phyloP scores from a whole-genome alignment of 768 basidiomycete species.

The Pleurotus salmoneostramineus region DNA sequence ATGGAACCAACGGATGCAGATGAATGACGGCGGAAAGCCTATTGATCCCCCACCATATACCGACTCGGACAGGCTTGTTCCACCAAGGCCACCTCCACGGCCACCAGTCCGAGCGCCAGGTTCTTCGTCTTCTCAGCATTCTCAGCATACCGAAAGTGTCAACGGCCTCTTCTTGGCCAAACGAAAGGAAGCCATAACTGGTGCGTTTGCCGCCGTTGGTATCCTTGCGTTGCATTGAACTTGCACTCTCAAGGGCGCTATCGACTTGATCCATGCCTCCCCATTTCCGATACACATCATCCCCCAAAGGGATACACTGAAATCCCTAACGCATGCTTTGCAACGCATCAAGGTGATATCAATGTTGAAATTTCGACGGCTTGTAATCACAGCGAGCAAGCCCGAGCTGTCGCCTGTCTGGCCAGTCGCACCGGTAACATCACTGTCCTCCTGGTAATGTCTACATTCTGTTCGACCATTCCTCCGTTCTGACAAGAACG shows the following conservation, averaged over 20 bases:
- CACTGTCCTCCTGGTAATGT: constrained; percentile 33
- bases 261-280: constrained; percentile 3
- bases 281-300: neutral
- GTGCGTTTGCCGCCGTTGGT: constrained; percentile 13
- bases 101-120: neutral
- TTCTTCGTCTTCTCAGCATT: neutral
- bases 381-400: constrained; percentile 23
- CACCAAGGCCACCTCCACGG: too few species aligned
- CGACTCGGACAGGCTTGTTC: neutral
- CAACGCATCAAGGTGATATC: constrained; percentile 35
- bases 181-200: constrained; percentile 26
- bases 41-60: neutral
- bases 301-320: neutral
- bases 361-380: constrained; percentile 33
- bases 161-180: constrained; percentile 29
- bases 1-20: neutral
- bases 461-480: neutral
- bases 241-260: neutral
- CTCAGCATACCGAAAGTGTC: constrained; percentile 9
- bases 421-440: constrained; percentile 32
- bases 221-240: neutral
- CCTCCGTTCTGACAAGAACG: constrained; percentile 21
- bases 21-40: neutral
- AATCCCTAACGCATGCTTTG: constrained; percentile 28
- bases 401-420: constrained; percentile 34